These are phyloP conservation scores for Dissophora ornata DNA, from an alignment of 192 early-diverging fungal species.

Conservation along the genomic window DNA sequence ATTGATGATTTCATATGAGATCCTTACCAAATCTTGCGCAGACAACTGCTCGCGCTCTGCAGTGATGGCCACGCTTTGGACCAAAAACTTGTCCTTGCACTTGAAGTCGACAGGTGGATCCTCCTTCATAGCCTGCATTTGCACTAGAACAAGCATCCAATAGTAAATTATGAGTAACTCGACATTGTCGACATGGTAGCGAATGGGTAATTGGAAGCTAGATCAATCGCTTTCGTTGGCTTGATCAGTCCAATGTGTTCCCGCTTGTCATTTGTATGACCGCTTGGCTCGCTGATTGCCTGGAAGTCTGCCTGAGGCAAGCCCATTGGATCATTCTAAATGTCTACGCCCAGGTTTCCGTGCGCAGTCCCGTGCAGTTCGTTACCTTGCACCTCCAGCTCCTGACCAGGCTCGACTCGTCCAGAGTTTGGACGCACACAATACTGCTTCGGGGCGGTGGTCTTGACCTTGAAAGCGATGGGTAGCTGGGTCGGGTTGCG, in stretches of 20 bases:
- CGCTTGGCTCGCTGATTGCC: too few relatives aligned
- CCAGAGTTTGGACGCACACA: conserved; percentile 96
- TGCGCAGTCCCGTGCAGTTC: too few relatives aligned
- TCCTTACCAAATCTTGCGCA: conserved; percentile 73
- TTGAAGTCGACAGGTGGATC: conserved; percentile 82
- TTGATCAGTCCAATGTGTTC: too few relatives aligned
- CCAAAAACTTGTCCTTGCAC: conserved; percentile 97
- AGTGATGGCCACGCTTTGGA: conserved; percentile 87
- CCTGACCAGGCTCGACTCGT: conserved; percentile 72
- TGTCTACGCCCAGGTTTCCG: too few relatives aligned
- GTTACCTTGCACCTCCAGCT: conserved; percentile 82
- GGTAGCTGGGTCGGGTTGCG: conserved; percentile 72
- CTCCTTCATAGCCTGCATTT: conserved; percentile 89
- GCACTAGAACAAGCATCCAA: conserved; percentile 62
- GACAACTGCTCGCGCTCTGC: conserved; percentile 72
- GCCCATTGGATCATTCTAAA: too few relatives aligned
- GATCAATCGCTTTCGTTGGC: too few relatives aligned
- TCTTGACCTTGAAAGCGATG: conserved; percentile 98
- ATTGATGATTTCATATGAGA: too few relatives aligned
- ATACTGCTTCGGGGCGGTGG: conserved; percentile 97
- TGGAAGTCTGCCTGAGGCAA: not conserved
- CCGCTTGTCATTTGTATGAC: too few relatives aligned
- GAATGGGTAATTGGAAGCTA: not conserved
- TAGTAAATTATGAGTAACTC: not conserved
- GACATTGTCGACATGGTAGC: too few relatives aligned